phyloP scores from a whole-genome alignment of 768 basidiomycete genomes.

The Clathrus columnatus region DNA sequence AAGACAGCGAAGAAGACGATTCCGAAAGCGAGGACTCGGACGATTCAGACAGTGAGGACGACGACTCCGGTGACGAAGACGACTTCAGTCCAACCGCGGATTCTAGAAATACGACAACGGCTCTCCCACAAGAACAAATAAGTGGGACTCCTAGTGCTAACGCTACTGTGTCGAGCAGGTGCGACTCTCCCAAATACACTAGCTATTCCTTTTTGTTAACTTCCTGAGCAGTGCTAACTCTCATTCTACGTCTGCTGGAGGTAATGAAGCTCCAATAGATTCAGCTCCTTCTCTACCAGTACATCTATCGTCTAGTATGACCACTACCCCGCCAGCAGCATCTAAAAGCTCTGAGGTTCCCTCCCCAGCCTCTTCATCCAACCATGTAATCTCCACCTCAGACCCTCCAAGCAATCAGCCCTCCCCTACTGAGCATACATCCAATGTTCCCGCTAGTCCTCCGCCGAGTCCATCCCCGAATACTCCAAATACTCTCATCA shows the following conservation, averaged over 20 bases:
- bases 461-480: no score
- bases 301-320: background rate
- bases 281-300: background rate
- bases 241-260: background rate
- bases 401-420: background rate
- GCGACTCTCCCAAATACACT: background rate
- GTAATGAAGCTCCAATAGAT: no score
- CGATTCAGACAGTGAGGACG: constrained; percentile 27
- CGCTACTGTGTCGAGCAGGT: background rate
- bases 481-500: no score
- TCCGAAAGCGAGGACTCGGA: constrained; percentile 26
- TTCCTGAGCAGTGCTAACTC: background rate
- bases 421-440: background rate
- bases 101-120: background rate
- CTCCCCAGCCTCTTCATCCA: background rate
- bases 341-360: background rate
- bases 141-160: background rate
- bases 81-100: background rate
- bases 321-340: background rate
- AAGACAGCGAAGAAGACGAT: constrained; percentile 33
- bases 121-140: background rate
- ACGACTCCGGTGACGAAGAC: constrained; percentile 28
- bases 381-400: background rate
- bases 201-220: background rate
- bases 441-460: background rate